A percentile compares a stretch with the other conserved stretches of the same genome.
Conservation (phyloP, 805 yeast genomes). For the Pichia heedii region DNA sequence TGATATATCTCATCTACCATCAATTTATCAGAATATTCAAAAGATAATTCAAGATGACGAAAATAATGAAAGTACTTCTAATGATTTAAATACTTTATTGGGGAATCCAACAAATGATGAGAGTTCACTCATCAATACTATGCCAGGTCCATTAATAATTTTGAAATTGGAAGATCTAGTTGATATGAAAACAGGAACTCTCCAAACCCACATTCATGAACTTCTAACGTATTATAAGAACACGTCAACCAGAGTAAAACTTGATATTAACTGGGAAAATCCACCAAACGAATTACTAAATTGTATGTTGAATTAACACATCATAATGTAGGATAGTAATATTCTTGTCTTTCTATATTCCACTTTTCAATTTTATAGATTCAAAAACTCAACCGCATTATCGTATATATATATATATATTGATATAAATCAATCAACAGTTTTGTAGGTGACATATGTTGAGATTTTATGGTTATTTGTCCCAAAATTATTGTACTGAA, state of each 20-base stretch:
- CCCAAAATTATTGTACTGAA: slow-evolving; percentile 56
- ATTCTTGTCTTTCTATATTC: background rate
- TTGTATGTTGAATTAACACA: too few species aligned
- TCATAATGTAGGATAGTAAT: too few species aligned
- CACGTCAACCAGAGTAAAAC: background rate
- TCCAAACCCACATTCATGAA: slow-evolving; percentile 10
- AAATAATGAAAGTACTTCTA: background rate
- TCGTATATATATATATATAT: too few species aligned
- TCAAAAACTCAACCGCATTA: too few species aligned
- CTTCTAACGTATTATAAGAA: background rate
- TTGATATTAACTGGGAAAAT: slow-evolving; percentile 5
- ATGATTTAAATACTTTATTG: background rate
- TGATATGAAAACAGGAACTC: slow-evolving; percentile 14
- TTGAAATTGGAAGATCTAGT: slow-evolving; percentile 12
- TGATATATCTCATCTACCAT: slow-evolving; percentile 37
- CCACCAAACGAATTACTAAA: slow-evolving; percentile 7
- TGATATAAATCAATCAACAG: slow-evolving; percentile 11
- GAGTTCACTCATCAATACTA: too few species aligned
- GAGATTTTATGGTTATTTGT: slow-evolving; percentile 66
- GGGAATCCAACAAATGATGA: background rate
- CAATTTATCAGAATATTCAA: slow-evolving; percentile 16
- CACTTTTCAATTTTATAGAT: too few species aligned
- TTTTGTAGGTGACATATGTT: slow-evolving; percentile 56
- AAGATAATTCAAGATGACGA: slow-evolving; percentile 10
- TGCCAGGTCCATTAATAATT: background rate